A percentile compares a stretch with the other conserved stretches of the same genome.
phyloP scores from a whole-genome alignment of 2,329 filamentous ascomycete genomes.

The Penicillium sp. region DNA sequence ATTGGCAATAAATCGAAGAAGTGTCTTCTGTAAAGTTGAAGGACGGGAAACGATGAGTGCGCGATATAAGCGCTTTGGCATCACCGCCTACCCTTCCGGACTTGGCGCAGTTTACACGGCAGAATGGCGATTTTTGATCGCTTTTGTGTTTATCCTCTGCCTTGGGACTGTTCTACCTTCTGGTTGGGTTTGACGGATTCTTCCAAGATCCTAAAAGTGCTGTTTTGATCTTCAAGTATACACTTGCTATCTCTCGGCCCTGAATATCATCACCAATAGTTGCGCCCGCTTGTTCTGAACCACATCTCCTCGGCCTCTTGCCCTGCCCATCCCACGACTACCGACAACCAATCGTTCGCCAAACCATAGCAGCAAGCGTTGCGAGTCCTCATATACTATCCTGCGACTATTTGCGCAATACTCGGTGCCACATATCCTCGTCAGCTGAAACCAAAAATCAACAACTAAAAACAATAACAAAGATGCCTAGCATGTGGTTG shows the following conservation, averaged over 20 bases:
- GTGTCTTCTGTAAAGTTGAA: not conserved
- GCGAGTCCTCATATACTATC: not conserved
- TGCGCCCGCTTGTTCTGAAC: not conserved
- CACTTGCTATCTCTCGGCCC: not conserved
- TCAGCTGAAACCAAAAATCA: not conserved
- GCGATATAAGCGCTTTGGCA: not conserved
- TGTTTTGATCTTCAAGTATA: not conserved
- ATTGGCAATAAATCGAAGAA: not conserved
- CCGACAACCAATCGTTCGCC: not conserved
- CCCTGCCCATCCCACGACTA: not conserved
- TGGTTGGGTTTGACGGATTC: not conserved
- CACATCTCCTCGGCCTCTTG: not conserved
- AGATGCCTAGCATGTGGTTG: slow-evolving; percentile 91
- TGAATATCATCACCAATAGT: not conserved
- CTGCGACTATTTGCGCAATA: not conserved
- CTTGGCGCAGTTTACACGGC: slow-evolving; percentile 5
- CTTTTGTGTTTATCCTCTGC: slow-evolving; percentile 1
- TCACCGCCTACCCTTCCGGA: slow-evolving; percentile 3
- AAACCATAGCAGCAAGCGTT: not conserved
- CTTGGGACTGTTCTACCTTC: not conserved
- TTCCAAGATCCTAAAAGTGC: not conserved
- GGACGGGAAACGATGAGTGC: not conserved
- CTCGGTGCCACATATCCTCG: not conserved
- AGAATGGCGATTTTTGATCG: slow-evolving; percentile 6
- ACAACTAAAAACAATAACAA: slow-evolving; percentile 30